Percentiles rank a stretch among this genome's conserved stretches.
Conservation (phyloP, 208 protist genomes). For the Strigomonas culicis region DNA sequence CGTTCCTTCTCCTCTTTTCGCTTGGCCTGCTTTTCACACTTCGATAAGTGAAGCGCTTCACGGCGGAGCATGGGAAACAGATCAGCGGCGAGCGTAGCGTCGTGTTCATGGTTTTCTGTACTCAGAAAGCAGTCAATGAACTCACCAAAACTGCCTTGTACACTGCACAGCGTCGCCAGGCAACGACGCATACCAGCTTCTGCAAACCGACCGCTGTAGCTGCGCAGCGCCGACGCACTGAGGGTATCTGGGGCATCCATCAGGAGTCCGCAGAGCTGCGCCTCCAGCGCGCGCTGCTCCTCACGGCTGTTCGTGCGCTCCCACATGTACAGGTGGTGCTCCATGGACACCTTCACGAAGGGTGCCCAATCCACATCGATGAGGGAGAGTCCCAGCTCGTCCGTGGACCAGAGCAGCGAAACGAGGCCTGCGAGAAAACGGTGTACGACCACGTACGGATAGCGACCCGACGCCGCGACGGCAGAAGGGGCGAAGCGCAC, state of each 20-base stretch:
- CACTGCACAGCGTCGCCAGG: slow-evolving; percentile 44
- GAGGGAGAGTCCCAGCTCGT: too few species aligned
- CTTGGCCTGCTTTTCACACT: too few species aligned
- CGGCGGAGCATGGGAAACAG: slow-evolving; percentile 52
- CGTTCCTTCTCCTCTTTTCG: background rate
- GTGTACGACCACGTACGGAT: too few species aligned
- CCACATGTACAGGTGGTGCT: slow-evolving; percentile 53
- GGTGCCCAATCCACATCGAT: slow-evolving; percentile 10
- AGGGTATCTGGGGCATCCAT: slow-evolving; percentile 13
- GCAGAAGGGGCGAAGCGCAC: too few species aligned
- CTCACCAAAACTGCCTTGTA: slow-evolving; percentile 38
- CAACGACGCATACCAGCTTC: slow-evolving; percentile 55
- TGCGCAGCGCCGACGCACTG: slow-evolving; percentile 18
- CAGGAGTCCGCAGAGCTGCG: slow-evolving; percentile 35
- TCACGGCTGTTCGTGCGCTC: slow-evolving; percentile 30
- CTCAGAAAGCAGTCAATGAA: slow-evolving; percentile 68
- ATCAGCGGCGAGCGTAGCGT: slow-evolving; percentile 38
- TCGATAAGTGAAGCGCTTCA: slow-evolving; percentile 32
- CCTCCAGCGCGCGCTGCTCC: slow-evolving; percentile 32
- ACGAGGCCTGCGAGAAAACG: too few species aligned
- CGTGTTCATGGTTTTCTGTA: slow-evolving; percentile 31
- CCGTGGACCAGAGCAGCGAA: too few species aligned
- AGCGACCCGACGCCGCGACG: too few species aligned
- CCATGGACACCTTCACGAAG: slow-evolving; percentile 34
- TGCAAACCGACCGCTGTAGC: slow-evolving; percentile 38